Base-by-base conservation (phyloP, 179 eudicot genomes). In the Nepenthes alata region DNA sequence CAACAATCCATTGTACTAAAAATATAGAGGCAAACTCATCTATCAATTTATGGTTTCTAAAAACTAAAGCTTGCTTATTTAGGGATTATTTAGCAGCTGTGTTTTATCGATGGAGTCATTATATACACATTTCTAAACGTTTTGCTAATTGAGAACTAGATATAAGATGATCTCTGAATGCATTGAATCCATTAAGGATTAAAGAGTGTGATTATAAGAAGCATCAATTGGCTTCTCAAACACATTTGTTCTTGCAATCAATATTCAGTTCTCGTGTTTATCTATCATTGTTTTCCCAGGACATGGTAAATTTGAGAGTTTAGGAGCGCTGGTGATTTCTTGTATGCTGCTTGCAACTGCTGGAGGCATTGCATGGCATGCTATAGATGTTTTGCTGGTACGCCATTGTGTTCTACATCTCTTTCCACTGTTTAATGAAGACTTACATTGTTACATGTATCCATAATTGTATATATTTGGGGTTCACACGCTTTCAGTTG, bases 301-400 rank as follows among this genome's bases (percentile, higher is more conserved):
- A 52, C 98, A 93, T 74, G 98, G 98, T 66, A 93, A 93, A 80
- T 93, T 89, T 75, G 98, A 93, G 77, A 89, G 90, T 2, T 58
- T 93, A 57, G 95, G 98, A 62, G 98, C 98, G 16, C 81, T 89
- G 62, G 93, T 90, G 60, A 93, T 93, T 62, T 93, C 98, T 68
- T 72, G 82, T 66, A 78, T 93, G 88, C 96, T 93, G 53, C 72
- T 93, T 74, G 77, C 75, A 48, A 86, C 98, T 56, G 95, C 90
- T 60, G 96, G 98, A 67, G 98, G 95, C 65, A 91, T 91, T 62
- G 96, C 83, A 53, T 91, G 96, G 96, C 98, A 91, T 79, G 95
- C 98, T 65, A 68, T 85, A 54, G 91, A 91, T 68, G 73, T 91
- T 48, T 79, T 91, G 75, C 48, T 71, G 88, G 96, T 91, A 86